Evolutionary conservation across 2,329 filamentous ascomycete genomes (phyloP), one percentile per base, ranked within the genome.

Genomic region (Aspergillus pseudoterreus): DNA sequence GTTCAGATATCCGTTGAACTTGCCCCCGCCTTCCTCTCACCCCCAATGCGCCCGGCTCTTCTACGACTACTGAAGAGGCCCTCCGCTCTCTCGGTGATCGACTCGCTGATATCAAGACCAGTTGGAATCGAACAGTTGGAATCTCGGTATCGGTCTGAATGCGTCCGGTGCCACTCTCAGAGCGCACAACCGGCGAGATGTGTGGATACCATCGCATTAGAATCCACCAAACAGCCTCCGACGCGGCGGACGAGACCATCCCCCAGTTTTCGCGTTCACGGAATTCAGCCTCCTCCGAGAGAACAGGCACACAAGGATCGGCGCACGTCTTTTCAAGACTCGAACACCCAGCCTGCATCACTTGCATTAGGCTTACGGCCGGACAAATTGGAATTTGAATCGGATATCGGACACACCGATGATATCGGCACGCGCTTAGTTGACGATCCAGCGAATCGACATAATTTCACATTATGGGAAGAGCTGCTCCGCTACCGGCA

Each of bases 391-490:
- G 68, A 74, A 19, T 70, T 67, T 47, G 73, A 77, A 57, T 75
- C 74, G 9, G 66, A 75, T 45, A 56, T 76, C 19, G 70, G 70
- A 35, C 66, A 71, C 52, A 62, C 56, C 41, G 51, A 61, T 30
- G 59, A 63, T n/a, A 56, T 70, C 46, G 70, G 71, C 33, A 63
- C 59, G 19, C 70, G 71, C 39, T 56, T 77, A 27, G 61, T 75
- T 27, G 72, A 77, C 47, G 52, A 62, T 33, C 58, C 66, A 4
- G 54, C 47, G 4, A 53, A 63, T 52, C 59, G 58, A 21, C 53
- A 66, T 39, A 66, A 77, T 55, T 68, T 75, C 48, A 59, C 64
- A n/a, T 62, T 77, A 12, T 78, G 75, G 75, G 68, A 70, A 38
- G 68, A 76, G 41, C 57, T 78, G 22, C 62, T 78, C n/a, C 61